Evolutionary conservation across 352 stramenopile genomes (phyloP), one percentile per base, ranked within the genome.

Genomic region (Phytophthora tentaculata): DNA sequence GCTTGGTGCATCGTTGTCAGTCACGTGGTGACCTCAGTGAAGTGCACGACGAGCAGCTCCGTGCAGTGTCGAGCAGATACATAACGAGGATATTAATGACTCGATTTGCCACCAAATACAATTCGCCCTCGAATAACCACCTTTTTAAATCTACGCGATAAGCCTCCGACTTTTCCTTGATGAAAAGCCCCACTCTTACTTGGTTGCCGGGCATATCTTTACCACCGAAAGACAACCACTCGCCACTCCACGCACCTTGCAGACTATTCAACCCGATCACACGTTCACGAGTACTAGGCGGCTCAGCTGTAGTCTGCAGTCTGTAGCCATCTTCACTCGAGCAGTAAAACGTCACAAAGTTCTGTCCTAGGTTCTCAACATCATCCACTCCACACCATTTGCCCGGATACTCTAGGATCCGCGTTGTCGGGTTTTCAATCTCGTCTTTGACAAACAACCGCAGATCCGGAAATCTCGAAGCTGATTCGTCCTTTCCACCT

Each of bases 151-250:
- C n/a, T n/a, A n/a, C n/a, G n/a, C n/a, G n/a, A n/a, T n/a, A n/a
- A n/a, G n/a, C n/a, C n/a, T n/a, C n/a, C n/a, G n/a, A n/a, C n/a
- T n/a, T n/a, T n/a, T n/a, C n/a, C n/a, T n/a, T n/a, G n/a, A n/a
- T n/a, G n/a, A n/a, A n/a, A n/a, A n/a, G n/a, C n/a, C n/a, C n/a
- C n/a, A n/a, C n/a, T n/a, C n/a, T n/a, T n/a, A n/a, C n/a, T n/a
- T n/a, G n/a, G n/a, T n/a, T 39, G 14, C 73, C 74, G 1, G 78
- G 78, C 78, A 86, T 84, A 24, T 86, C 76, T 52, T 79, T 61
- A 3, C 76, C 78, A 5, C 78, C 76, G 39, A 86, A 86, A 3
- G 78, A 86, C 13, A 86, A 56, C 78, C 78, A 86, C 54, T 86
- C 78, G 41, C 78, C 76, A 55, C 76, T 81, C 78, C 78, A 86